phyloP scores from a whole-genome alignment of 331 rosid genomes.

The Quercus phellos region DNA sequence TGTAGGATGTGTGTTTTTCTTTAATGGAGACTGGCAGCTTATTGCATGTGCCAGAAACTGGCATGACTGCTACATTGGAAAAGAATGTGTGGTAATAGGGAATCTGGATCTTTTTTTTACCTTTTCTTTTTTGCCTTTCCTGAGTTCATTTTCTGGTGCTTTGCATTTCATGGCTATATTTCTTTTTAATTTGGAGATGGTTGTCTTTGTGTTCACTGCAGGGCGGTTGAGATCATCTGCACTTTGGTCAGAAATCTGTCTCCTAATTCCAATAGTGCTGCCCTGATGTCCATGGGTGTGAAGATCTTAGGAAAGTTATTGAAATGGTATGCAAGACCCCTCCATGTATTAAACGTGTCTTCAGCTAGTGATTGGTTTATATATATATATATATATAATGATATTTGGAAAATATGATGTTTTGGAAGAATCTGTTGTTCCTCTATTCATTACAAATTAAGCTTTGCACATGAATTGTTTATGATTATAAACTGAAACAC shows the following conservation, averaged over 20 bases:
- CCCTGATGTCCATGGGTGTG: constrained; percentile 68
- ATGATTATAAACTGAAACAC: neutral
- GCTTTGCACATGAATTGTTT: neutral
- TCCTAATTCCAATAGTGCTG: constrained; percentile 56
- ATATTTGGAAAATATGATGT: neutral
- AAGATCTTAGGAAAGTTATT: constrained; percentile 67
- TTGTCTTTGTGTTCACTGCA: constrained; percentile 26
- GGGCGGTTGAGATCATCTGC: constrained; percentile 81
- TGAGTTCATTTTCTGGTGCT: constrained; percentile 3
- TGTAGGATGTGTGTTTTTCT: constrained; percentile 73
- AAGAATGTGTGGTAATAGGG: constrained; percentile 63
- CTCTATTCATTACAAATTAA: constrained; percentile 1
- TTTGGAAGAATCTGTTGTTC: constrained; percentile 14
- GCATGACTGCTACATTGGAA: constrained; percentile 37
- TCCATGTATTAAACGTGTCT: constrained; percentile 1
- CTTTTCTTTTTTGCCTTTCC: constrained; percentile 7
- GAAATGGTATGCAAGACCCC: constrained; percentile 49
- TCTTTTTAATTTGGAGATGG: constrained; percentile 15
- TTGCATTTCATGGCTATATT: neutral
- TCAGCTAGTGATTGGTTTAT: neutral
- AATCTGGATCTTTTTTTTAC: constrained; percentile 4
- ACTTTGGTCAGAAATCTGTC: constrained; percentile 57
- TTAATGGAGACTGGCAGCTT: constrained; percentile 50
- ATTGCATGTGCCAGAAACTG: constrained; percentile 38
- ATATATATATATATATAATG: neutral